These are phyloP conservation scores for Fraxinus cuspidata DNA, from an alignment of 257 asterid species.

Conservation along the genomic window DNA sequence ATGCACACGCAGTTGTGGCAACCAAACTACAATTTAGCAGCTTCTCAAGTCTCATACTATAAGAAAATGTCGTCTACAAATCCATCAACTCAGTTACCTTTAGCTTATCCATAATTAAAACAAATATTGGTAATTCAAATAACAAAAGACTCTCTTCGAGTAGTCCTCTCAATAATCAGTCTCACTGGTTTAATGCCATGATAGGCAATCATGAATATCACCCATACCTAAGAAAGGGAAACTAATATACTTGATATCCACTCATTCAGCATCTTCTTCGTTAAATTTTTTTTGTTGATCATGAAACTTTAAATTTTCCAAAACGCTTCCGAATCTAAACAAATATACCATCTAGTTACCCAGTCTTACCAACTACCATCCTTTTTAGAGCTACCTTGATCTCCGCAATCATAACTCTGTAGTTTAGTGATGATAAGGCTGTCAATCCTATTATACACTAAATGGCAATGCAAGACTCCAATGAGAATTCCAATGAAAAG, in stretches of 20 bases:
- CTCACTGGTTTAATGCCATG: background rate
- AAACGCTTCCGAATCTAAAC: background rate
- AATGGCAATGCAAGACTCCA: slow-evolving; percentile 1
- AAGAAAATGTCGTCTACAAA: background rate
- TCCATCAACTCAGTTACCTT: background rate
- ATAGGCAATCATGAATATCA: background rate
- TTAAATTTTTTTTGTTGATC: background rate
- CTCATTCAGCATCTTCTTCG: background rate
- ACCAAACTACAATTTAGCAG: background rate
- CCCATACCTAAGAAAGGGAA: background rate
- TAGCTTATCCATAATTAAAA: background rate
- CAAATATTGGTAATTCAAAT: background rate
- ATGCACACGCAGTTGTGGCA: background rate
- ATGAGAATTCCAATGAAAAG: background rate
- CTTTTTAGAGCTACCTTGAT: background rate
- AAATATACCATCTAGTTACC: background rate
- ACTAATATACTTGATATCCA: background rate
- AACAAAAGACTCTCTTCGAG: background rate
- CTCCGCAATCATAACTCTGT: background rate
- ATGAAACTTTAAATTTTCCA: background rate
- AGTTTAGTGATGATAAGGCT: background rate
- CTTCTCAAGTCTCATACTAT: background rate
- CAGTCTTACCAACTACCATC: background rate
- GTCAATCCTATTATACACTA: background rate
- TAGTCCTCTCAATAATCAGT: background rate